Conservation (phyloP, 2,329 filamentous ascomycete species). For the Pseudogymnoascus sp. region DNA sequence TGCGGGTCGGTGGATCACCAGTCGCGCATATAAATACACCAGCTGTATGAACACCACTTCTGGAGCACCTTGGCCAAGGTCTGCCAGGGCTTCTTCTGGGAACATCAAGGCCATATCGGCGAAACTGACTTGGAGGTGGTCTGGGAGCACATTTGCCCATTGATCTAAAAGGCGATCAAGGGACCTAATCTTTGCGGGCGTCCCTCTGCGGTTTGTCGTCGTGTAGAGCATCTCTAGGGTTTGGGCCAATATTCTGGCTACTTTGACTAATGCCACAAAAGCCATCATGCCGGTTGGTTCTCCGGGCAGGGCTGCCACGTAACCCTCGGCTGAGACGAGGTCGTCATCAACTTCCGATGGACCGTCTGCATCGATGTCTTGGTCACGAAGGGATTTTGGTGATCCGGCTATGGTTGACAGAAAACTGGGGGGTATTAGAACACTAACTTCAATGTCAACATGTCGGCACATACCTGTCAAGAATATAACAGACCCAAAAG, state of each 20-base stretch:
- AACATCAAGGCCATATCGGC: background rate
- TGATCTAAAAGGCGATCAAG: slow-evolving; percentile 13
- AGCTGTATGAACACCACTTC: slow-evolving; percentile 14
- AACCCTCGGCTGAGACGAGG: slow-evolving; percentile 12
- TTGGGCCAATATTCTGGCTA: slow-evolving; percentile 12
- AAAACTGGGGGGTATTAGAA: background rate
- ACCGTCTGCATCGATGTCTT: slow-evolving; percentile 9
- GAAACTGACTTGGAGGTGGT: slow-evolving; percentile 12
- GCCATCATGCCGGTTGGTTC: slow-evolving; percentile 14
- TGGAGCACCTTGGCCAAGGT: slow-evolving; percentile 6
- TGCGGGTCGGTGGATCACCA: slow-evolving; percentile 12
- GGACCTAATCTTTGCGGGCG: slow-evolving; percentile 12
- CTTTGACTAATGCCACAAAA: slow-evolving; percentile 14
- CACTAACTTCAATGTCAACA: background rate
- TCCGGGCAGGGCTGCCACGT: slow-evolving; percentile 10
- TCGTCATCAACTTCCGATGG: slow-evolving; percentile 15
- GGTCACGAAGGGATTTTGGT: slow-evolving; percentile 14
- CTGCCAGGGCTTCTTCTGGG: slow-evolving; percentile 2
- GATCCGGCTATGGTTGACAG: slow-evolving; percentile 12
- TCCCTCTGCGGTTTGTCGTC: slow-evolving; percentile 12
- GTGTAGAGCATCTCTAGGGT: slow-evolving; percentile 14
- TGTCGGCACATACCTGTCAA: slow-evolving; percentile 11
- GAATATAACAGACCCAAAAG: slow-evolving; percentile 16
- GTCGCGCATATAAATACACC: slow-evolving; percentile 10
- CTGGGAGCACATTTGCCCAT: slow-evolving; percentile 13